Conservation (phyloP, 257 asterid genomes). For the Fraxinus americana region DNA sequence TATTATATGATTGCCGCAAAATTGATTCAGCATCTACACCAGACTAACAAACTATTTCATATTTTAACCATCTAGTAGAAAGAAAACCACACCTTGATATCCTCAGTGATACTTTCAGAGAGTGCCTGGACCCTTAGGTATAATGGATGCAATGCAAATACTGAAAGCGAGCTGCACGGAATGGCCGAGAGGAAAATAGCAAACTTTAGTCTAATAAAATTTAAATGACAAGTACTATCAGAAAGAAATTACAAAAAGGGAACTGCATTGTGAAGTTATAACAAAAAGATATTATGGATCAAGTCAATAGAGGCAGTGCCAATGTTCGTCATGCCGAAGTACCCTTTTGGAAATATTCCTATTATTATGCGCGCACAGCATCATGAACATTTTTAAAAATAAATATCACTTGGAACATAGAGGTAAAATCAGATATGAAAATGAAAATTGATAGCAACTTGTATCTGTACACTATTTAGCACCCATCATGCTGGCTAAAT, state of each 20-base stretch:
- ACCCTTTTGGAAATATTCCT: neutral
- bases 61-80: constrained; percentile 10
- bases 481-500: too few species aligned
- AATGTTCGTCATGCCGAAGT: neutral
- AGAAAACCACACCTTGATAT: constrained; percentile 58
- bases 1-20: neutral
- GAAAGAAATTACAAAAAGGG: neutral
- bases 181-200: constrained; percentile 20
- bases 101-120: constrained; percentile 60
- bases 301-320: constrained; percentile 5
- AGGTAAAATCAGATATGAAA: constrained; percentile 4
- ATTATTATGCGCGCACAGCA: neutral
- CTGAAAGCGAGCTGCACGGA: constrained; percentile 88
- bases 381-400: neutral
- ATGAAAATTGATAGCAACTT: neutral
- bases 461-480: neutral
- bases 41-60: neutral
- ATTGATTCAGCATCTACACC: constrained; percentile 32
- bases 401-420: neutral
- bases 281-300: neutral
- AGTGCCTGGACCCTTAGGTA: constrained; percentile 90
- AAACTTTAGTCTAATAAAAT: neutral
- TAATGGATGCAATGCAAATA: constrained; percentile 96
- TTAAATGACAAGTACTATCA: constrained; percentile 10
- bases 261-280: neutral